Base-by-base conservation (phyloP, 768 basidiomycete genomes). In the Pisolithus tinctorius region DNA sequence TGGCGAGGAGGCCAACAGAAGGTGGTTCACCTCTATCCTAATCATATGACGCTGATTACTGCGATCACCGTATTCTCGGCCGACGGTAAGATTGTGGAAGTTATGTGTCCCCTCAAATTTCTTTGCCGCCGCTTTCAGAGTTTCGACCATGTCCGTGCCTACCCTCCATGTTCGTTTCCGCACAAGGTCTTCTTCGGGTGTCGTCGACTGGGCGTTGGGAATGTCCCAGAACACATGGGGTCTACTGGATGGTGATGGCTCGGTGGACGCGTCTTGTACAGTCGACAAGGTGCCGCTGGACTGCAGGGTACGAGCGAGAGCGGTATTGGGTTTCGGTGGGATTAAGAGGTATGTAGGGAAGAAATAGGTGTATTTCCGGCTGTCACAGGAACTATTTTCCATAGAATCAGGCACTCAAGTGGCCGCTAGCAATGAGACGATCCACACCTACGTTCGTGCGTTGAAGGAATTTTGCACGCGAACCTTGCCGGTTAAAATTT, bases 31-130 rank as follows among this genome's bases (percentile, higher is more conserved):
- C 68, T 91, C 84, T 2, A 98, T 82, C 47, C 75, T 79, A 59
- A 91, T 89, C 85, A 99, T 94, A 64, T 81, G 78, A n/a, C 96
- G 76, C 59, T 85, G 79, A 58, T 86, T 86, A 52, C 87, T 89
- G 17, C 81, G 76, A 64, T 97, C 95, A 5, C 77, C 70, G 67
- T 87, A 93, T 45, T 90, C 90, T 43, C 87, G 82, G 2, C 83
- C 88, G 47, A 97, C 82, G 0, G 96, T 98, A 61, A 94, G 98
- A 64, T 98, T 98, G 69, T 96, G 93, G 68, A 95, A 99, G 67
- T 98, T 98, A 68, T 96, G 93, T 2, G 91, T 90, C 6, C 90
- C 94, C 57, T 87, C 78, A 61, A 83, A 98, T 60, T 75, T 80
- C 48, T 74, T 71, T 4, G 83, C 80, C 2, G 79, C 67, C 13